Evolutionary conservation across 1,139 yeast species (phyloP), one percentile per base, ranked within the genome.

Genomic region (Suhomyces ambrosiae): DNA sequence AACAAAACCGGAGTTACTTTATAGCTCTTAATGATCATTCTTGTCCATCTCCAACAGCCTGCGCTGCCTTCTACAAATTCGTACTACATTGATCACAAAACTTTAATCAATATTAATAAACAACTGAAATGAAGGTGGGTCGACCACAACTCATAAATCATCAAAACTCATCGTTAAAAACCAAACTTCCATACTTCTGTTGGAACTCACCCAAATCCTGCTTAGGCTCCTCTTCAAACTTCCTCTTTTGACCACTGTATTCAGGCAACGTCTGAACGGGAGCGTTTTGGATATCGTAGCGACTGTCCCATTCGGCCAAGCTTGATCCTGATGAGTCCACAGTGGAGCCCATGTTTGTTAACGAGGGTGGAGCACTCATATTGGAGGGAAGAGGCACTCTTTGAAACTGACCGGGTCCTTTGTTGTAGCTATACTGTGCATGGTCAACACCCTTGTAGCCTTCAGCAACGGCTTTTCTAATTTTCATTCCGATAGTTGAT

Each of bases 401-500:
- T 44, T 63, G 53, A 40, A 44, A 45, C 37, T 26, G 38, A 12
- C 17, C 18, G 15, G 19, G 4, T 3, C 34, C 32, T 11, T 18
- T 10, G 23, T 15, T 27, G 28, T 25, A 36, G 37, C 23, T 36
- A 30, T 26, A 30, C 36, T 33, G 31, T n/a, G 17, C 17, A 14
- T 30, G 32, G 14, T 33, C 27, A 27, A 63, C 67, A 4, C 54
- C 57, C 36, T 51, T 63, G 59, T 81, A 81, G 0, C 88, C 89
- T 32, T 80, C 81, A 30, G 78, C 69, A 2, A 83, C 79, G 2
- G 84, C 72, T 51, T 82, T 80, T 53, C 92, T 73, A 47, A 83
- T 77, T 46, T 87, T 69, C 87, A 82, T 82, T 0, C 88, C 89
- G 5, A 82, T 53, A 0, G 81, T 71, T 28, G 81, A 71, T 18